Evolutionary conservation across 1,284 basidiomycete genomes (phyloP), one percentile per base, ranked within the genome.

Genomic region (Stereum hirsutum): DNA sequence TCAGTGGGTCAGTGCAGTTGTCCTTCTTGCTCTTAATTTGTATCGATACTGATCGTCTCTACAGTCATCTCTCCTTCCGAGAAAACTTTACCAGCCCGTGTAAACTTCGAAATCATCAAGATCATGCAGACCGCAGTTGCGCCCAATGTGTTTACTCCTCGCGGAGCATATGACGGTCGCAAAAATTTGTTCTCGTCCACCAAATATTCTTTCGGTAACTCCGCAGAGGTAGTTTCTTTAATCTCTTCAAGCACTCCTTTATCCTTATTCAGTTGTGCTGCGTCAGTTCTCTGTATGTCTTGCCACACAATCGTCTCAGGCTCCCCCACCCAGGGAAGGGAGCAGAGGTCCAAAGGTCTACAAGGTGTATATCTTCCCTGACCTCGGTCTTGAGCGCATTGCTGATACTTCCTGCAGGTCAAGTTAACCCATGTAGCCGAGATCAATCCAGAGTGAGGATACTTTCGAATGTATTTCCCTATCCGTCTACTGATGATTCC

Each of bases 391-490:
- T n/a, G n/a, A n/a, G n/a, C n/a, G n/a, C n/a, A n/a, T n/a, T n/a
- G n/a, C n/a, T n/a, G n/a, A n/a, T n/a, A n/a, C n/a, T n/a, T n/a
- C n/a, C n/a, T n/a, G n/a, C n/a, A n/a, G n/a, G n/a, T n/a, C n/a
- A n/a, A n/a, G n/a, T n/a, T 88, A 4, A 80, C 71, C 2, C 77
- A 80, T 50, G 85, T 86, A 0, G 79, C 80, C 0, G 69, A 75
- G 27, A 85, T 88, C 44, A 87, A 86, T 54, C 81, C 86, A 0
- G 79, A 84, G 85, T 85, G 61, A 15, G 70, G 56, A 40, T 30
- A 8, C 10, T 6, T 10, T n/a, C 33, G 21, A 11, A 17, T 6
- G 10, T 17, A n/a, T 17, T 14, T 35, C 33, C 15, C 41, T 5
- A 36, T 25, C 39, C 51, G 41, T 30, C 48, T 4, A n/a, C 21